Evolutionary conservation across 495 filamentous ascomycete genomes (phyloP).

Genomic region (Coniosporium apollinis): DNA sequence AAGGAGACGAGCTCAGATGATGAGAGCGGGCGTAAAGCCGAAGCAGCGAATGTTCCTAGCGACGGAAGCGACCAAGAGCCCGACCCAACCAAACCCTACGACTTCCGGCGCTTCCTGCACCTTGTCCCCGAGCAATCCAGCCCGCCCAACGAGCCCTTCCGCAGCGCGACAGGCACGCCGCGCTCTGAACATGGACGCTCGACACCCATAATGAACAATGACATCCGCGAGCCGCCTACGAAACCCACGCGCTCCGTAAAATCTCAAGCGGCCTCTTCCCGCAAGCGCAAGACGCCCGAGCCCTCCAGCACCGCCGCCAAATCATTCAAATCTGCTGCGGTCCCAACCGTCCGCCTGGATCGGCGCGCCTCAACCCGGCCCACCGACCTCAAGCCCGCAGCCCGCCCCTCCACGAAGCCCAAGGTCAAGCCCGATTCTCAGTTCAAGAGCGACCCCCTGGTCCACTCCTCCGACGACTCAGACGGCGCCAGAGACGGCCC

Average conservation of each 20-base stretch:
- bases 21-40: conserved; percentile 1
- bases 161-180: no score
- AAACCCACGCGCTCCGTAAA: no score
- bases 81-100: conserved; percentile 8
- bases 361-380: conserved; percentile 2
- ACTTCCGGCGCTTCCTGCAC: conserved; percentile 7
- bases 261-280: no score
- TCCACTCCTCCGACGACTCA: background rate
- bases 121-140: conserved; percentile 1
- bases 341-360: conserved; percentile 1
- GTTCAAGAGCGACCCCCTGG: no score
- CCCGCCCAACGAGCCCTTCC: background rate
- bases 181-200: no score
- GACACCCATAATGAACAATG: no score
- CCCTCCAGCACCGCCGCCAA: no score
- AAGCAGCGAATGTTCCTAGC: conserved; percentile 1
- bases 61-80: background rate
- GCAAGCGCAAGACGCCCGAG: no score
- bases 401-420: background rate
- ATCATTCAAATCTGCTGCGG: no score
- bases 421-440: no score
- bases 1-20: conserved; percentile 2
- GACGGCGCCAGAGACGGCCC: background rate
- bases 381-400: background rate
- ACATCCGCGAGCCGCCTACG: no score